Evolutionary conservation across 257 asterid genomes (phyloP).

Genomic region (Rubia yunnanensis): DNA sequence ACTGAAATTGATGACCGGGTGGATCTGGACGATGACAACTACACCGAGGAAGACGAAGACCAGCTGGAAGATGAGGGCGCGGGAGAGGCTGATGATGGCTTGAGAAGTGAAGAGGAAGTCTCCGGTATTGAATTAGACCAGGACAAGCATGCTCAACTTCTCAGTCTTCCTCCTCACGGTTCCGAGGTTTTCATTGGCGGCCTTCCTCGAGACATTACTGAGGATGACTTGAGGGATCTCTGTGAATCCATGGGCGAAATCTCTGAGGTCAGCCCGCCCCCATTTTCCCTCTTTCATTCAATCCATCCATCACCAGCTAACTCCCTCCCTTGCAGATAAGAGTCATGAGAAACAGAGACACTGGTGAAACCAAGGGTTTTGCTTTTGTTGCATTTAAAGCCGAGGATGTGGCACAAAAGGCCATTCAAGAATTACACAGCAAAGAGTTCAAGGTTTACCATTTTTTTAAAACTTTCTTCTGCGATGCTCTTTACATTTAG

Average conservation of each 20-base stretch:
- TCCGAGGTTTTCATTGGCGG: constrained; percentile 94
- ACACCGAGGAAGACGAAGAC: constrained; percentile 71
- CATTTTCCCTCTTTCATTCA: not conserved
- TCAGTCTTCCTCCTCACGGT: constrained; percentile 87
- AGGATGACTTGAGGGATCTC: constrained; percentile 71
- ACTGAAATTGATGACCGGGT: constrained; percentile 82
- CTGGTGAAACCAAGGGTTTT: constrained; percentile 96
- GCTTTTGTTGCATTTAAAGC: constrained; percentile 88
- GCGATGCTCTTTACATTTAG: not conserved
- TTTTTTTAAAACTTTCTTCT: no score
- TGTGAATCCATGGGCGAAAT: constrained; percentile 76
- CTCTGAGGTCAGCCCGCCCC: constrained; percentile 47
- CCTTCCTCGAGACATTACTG: constrained; percentile 70
- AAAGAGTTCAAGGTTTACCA: constrained; percentile 96
- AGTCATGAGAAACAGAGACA: constrained; percentile 78
- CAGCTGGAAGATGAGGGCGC: constrained; percentile 67
- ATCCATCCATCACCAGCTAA: not conserved
- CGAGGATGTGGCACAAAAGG: constrained; percentile 73
- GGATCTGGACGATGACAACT: constrained; percentile 86
- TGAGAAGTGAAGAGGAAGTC: constrained; percentile 43
- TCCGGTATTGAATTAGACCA: constrained; percentile 32
- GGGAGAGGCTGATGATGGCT: constrained; percentile 49
- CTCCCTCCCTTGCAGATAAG: constrained; percentile 53
- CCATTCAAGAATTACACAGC: constrained; percentile 71
- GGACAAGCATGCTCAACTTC: constrained; percentile 54